Percentiles rank a stretch among this genome's conserved stretches.
phyloP scores from a whole-genome alignment of 352 stramenopile species.

The Globisporangium rhizosaccharum region DNA sequence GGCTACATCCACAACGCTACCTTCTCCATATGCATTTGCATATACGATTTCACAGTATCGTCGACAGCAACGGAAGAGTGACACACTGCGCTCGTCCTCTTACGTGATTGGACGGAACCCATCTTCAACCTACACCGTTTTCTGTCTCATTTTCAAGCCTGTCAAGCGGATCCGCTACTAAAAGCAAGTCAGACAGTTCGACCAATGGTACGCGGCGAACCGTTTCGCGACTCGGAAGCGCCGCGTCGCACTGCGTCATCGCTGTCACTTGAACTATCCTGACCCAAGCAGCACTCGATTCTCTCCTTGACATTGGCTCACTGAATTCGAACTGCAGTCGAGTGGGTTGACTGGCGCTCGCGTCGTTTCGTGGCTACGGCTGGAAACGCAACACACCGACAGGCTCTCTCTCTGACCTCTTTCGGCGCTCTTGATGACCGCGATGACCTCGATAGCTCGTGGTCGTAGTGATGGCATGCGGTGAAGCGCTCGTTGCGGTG shows the following conservation, averaged over 20 bases:
- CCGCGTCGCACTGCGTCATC: slow-evolving; percentile 33
- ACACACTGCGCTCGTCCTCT: neutral
- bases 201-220: neutral
- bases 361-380: neutral
- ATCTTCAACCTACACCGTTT: slow-evolving; percentile 15
- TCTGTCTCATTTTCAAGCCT: neutral
- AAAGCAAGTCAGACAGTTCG: neutral
- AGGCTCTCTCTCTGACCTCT: neutral
- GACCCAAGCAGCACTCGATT: neutral
- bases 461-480: too few relatives aligned
- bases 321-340: neutral
- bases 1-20: too few relatives aligned
- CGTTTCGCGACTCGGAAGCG: slow-evolving; percentile 7
- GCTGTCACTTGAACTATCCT: slow-evolving; percentile 20
- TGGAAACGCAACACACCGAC: neutral
- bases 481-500: too few relatives aligned
- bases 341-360: neutral
- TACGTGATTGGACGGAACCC: slow-evolving; percentile 4
- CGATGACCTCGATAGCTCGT: too few relatives aligned
- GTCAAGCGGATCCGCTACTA: neutral
- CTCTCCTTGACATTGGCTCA: too few relatives aligned
- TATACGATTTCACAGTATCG: too few relatives aligned
- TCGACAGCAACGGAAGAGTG: too few relatives aligned
- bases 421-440: neutral
- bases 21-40: too few relatives aligned